Conservation (phyloP, 208 protist species). For the Wallacemonas sp. region DNA sequence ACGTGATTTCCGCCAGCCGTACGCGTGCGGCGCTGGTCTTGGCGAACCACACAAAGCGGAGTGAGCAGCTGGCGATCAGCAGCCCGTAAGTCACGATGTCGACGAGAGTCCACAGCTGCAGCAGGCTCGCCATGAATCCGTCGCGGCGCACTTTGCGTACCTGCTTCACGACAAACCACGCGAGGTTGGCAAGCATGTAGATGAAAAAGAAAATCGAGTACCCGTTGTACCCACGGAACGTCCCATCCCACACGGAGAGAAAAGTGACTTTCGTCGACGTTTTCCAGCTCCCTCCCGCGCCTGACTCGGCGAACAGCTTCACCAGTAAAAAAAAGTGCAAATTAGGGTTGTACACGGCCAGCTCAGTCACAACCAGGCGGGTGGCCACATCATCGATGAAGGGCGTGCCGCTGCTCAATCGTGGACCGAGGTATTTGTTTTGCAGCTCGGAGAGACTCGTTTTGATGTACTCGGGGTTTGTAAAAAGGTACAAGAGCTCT, state of each 20-base stretch:
- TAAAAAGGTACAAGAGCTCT: constrained; percentile 11
- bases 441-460: constrained; percentile 22
- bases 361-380: constrained; percentile 47
- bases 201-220: constrained; percentile 24
- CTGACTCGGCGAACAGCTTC: constrained; percentile 51
- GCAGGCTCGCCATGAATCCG: constrained; percentile 16
- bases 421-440: constrained; percentile 15
- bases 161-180: constrained; percentile 7
- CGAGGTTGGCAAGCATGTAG: constrained; percentile 30
- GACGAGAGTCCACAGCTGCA: constrained; percentile 22
- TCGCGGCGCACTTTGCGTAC: background rate
- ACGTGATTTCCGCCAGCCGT: constrained; percentile 9
- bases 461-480: constrained; percentile 19
- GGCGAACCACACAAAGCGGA: constrained; percentile 19
- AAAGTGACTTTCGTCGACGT: constrained; percentile 15
- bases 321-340: constrained; percentile 36
- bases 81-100: constrained; percentile 24
- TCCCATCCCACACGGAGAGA: constrained; percentile 32
- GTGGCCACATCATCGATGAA: constrained; percentile 56
- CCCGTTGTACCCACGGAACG: constrained; percentile 6
- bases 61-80: constrained; percentile 20
- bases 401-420: constrained; percentile 22
- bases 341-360: constrained; percentile 46
- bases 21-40: constrained; percentile 13
- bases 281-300: constrained; percentile 31